phyloP scores from a whole-genome alignment of 2,329 filamentous ascomycete species.

The Ceratocystis harringtonii region DNA sequence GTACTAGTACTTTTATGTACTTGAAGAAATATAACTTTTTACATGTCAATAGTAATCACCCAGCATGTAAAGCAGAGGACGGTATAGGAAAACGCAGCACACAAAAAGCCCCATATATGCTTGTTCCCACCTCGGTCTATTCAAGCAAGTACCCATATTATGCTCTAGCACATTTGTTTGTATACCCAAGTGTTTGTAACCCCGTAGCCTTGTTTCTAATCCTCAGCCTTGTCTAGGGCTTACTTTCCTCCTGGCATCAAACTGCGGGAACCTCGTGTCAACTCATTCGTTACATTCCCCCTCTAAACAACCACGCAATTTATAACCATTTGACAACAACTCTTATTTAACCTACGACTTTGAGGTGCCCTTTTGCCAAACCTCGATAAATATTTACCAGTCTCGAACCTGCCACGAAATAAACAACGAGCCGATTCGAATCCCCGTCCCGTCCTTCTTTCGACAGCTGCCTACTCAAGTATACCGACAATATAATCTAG shows the following conservation, averaged over 20 bases:
- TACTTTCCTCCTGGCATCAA: neutral
- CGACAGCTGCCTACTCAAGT: no score
- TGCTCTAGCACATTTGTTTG: neutral
- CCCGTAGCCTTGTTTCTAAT: slow-evolving; percentile 2
- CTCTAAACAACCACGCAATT: neutral
- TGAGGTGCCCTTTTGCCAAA: neutral
- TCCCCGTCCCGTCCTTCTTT: neutral
- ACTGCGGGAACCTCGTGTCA: neutral
- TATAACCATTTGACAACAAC: neutral
- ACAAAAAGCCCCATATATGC: neutral
- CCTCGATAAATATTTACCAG: neutral
- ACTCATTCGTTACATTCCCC: neutral
- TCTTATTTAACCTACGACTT: neutral
- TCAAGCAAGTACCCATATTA: neutral
- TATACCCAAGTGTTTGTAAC: neutral
- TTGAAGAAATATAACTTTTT: no score
- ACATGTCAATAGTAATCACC: no score
- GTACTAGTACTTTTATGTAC: no score
- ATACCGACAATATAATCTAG: no score
- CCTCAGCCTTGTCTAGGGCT: slow-evolving; percentile 10
- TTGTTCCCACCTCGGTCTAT: neutral
- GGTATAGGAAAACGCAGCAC: neutral
- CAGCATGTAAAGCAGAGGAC: no score
- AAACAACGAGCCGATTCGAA: neutral
- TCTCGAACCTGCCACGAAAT: neutral